Evolutionary conservation across 2,329 filamentous ascomycete species (phyloP), one percentile per base, ranked within the genome.

Genomic region (Alternaria novae-zelandiae): DNA sequence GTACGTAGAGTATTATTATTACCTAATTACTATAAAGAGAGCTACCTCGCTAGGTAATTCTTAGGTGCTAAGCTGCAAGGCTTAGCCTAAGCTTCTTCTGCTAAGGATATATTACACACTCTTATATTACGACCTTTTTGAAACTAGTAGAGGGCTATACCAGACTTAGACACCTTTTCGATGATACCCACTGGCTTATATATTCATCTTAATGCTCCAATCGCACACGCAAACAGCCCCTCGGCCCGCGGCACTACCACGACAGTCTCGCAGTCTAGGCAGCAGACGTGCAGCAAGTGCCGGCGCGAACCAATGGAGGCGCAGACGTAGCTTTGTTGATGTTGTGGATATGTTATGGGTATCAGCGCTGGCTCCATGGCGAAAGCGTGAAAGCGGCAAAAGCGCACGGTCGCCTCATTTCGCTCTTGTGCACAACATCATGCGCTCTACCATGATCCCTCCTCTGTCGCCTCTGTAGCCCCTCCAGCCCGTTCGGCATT

Each of bases 361-460:
- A 21, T 32, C 59, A 57, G 61, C 44, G 44, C 49, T 59, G 55
- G 50, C 41, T 59, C 51, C 46, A 30, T 46, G 51, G 51, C 45
- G 55, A 47, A 51, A 50, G 55, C 56, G 61, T 47, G 45, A 53
- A 65, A 54, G 59, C 62, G 59, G 55, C 54, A 49, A 54, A 60
- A 26, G 60, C 46, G 59, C 61, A 61, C 63, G 63, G 57, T 44
- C 57, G 36, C 44, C 23, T 66, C 64, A 66, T 64, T 61, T 64
- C 64, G 54, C 51, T 60, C 60, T 43, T 58, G 70, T 72, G 70
- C 74, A 74, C 73, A 74, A 74, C 71, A 77, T 70, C 68, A 66
- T 59, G 67, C 60, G 57, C 55, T 59, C 66, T 66, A 57, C 70
- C 62, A 66, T 69, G 54, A 61, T 66, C 59, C 65, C 67, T 66